These are phyloP conservation scores for Alternaria incomplexa DNA, from an alignment of 2,329 filamentous ascomycete species.

Conservation along the genomic window DNA sequence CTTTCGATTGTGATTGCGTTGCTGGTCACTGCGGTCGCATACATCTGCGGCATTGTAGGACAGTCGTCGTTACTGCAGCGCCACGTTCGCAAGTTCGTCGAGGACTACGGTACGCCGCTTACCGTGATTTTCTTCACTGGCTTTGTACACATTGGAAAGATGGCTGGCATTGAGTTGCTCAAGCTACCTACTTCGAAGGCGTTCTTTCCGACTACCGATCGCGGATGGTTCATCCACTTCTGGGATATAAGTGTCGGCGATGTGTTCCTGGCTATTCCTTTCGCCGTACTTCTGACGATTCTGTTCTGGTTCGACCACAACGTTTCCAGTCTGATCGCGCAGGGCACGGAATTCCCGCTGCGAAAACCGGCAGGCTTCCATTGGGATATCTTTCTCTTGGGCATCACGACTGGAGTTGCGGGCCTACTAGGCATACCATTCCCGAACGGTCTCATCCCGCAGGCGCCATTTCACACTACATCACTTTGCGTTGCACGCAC, in stretches of 20 bases:
- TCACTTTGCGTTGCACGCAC: conserved; percentile 54
- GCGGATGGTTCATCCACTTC: conserved; percentile 80
- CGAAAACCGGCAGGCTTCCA: conserved; percentile 66
- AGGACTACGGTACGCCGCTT: conserved; percentile 82
- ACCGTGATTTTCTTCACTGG: conserved; percentile 80
- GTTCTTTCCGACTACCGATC: conserved; percentile 77
- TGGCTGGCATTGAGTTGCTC: conserved; percentile 72
- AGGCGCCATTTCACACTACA: conserved; percentile 66
- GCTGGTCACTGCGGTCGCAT: conserved; percentile 78
- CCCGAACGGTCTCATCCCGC: conserved; percentile 65
- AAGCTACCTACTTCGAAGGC: conserved; percentile 76
- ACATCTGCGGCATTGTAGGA: conserved; percentile 75
- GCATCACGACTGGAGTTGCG: conserved; percentile 61
- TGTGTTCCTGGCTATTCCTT: conserved; percentile 85
- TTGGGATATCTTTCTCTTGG: conserved; percentile 66
- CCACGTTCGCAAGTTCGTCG: conserved; percentile 78
- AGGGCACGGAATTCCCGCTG: conserved; percentile 62
- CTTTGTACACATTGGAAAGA: conserved; percentile 84
- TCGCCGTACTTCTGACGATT: conserved; percentile 81
- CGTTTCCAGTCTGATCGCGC: conserved; percentile 62
- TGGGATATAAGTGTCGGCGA: conserved; percentile 77
- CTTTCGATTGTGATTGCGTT: conserved; percentile 78
- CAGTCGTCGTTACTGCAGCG: conserved; percentile 75
- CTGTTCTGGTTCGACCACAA: conserved; percentile 93
- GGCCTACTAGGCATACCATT: conserved; percentile 64